Evolutionary conservation across 352 stramenopile species (phyloP).

Genomic region (Globisporangium spiculum): DNA sequence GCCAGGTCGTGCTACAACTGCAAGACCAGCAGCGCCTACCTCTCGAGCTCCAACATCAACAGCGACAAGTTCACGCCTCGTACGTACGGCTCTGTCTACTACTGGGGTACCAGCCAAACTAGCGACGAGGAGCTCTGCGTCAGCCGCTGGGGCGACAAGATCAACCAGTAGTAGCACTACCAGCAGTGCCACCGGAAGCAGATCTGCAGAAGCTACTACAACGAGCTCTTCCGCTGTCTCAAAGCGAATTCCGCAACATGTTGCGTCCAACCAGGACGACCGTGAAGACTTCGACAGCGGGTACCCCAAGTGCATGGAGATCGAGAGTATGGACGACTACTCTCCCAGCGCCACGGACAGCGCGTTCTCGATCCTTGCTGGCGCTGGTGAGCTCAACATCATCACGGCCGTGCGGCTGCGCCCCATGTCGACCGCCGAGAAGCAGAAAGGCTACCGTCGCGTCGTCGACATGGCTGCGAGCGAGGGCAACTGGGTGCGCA

Average conservation of each 20-base stretch:
- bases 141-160: background rate
- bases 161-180: background rate
- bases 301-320: constrained; percentile 15
- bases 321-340: constrained; percentile 15
- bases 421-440: constrained; percentile 62
- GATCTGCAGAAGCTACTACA: background rate
- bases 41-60: background rate
- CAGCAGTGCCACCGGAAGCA: too few relatives aligned
- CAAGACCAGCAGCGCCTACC: background rate
- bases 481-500: constrained; percentile 46
- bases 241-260: background rate
- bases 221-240: background rate
- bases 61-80: background rate
- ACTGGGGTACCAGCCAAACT: background rate
- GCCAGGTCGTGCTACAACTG: background rate
- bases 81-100: background rate
- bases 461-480: constrained; percentile 57
- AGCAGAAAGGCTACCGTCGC: constrained; percentile 47
- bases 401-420: constrained; percentile 74
- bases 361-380: constrained; percentile 10
- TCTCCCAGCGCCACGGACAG: constrained; percentile 15
- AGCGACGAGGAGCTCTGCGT: background rate
- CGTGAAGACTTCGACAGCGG: constrained; percentile 10
- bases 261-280: constrained; percentile 7
- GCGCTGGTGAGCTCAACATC: constrained; percentile 32